phyloP scores from a whole-genome alignment of 352 stramenopile genomes.

The Phytopythium delawarense region DNA sequence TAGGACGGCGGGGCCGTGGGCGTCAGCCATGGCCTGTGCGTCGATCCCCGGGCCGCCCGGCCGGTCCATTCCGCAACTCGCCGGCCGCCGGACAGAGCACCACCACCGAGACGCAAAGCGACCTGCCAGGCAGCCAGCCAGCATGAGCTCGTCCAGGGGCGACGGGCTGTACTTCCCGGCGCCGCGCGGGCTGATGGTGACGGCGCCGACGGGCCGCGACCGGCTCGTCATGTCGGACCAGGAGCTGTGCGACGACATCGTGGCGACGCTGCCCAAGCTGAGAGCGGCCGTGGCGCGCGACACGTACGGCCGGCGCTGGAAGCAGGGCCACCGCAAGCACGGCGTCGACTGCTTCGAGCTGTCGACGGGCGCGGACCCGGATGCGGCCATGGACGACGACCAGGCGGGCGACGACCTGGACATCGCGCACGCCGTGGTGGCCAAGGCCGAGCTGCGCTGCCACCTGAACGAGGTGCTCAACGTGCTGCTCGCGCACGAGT shows the following conservation, averaged over 20 bases:
- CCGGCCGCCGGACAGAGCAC: background rate
- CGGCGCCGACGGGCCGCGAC: slow-evolving; percentile 21
- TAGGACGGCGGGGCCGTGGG: too few relatives aligned
- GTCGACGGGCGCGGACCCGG: slow-evolving; percentile 16
- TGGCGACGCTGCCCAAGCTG: slow-evolving; percentile 33
- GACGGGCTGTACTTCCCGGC: slow-evolving; percentile 15
- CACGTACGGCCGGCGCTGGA: slow-evolving; percentile 45
- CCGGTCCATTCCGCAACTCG: slow-evolving; percentile 1
- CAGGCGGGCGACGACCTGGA: slow-evolving; percentile 18
- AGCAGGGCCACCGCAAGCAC: slow-evolving; percentile 24
- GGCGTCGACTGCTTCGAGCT: slow-evolving; percentile 47
- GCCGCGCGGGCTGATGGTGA: slow-evolving; percentile 22
- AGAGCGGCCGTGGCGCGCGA: slow-evolving; percentile 22
- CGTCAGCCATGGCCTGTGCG: background rate
- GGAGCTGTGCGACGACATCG: slow-evolving; percentile 35
- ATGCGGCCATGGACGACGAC: slow-evolving; percentile 12
- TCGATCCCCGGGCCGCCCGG: background rate
- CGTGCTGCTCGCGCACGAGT: slow-evolving; percentile 36
- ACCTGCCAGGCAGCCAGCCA: too few relatives aligned
- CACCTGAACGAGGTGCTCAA: slow-evolving; percentile 62
- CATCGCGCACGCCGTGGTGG: slow-evolving; percentile 42
- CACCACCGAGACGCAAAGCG: background rate
- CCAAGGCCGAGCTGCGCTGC: slow-evolving; percentile 39
- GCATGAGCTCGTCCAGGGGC: slow-evolving; percentile 19
- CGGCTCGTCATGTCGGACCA: slow-evolving; percentile 32